phyloP scores from a whole-genome alignment of 2,329 filamentous ascomycete species.

The Byssothecium circinans region DNA sequence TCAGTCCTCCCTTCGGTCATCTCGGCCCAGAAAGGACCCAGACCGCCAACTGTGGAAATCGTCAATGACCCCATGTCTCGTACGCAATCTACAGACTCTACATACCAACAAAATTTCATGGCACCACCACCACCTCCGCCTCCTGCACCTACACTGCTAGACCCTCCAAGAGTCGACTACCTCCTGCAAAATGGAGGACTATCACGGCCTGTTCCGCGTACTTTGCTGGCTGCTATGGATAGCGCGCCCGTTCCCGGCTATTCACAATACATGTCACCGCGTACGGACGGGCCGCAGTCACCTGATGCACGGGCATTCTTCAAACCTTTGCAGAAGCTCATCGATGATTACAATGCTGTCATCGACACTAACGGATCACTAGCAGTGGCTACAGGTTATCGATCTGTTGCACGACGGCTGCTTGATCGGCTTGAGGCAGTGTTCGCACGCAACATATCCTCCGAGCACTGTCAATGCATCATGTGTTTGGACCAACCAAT shows the following conservation, averaged over 20 bases:
- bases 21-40: slow-evolving; percentile 32
- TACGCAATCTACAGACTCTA: slow-evolving; percentile 36
- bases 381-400: slow-evolving; percentile 92
- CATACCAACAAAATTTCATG: slow-evolving; percentile 53
- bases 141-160: slow-evolving; percentile 63
- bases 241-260: slow-evolving; percentile 58
- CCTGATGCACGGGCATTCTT: slow-evolving; percentile 74
- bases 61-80: slow-evolving; percentile 45
- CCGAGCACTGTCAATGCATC: slow-evolving; percentile 80
- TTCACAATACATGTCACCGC: slow-evolving; percentile 61
- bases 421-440: slow-evolving; percentile 91
- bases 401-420: slow-evolving; percentile 86
- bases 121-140: slow-evolving; percentile 71
- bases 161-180: slow-evolving; percentile 87
- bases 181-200: slow-evolving; percentile 87
- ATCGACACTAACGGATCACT: slow-evolving; percentile 83
- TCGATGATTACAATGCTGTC: slow-evolving; percentile 85
- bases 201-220: slow-evolving; percentile 68
- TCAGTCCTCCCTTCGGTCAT: slow-evolving; percentile 39
- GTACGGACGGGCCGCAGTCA: slow-evolving; percentile 37
- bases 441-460: slow-evolving; percentile 88
- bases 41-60: slow-evolving; percentile 48
- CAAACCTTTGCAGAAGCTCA: slow-evolving; percentile 75
- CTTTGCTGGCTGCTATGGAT: slow-evolving; percentile 69
- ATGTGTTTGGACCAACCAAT: slow-evolving; percentile 67